Evolutionary conservation across 805 yeast genomes (phyloP).

Genomic region (Candida caryicola): DNA sequence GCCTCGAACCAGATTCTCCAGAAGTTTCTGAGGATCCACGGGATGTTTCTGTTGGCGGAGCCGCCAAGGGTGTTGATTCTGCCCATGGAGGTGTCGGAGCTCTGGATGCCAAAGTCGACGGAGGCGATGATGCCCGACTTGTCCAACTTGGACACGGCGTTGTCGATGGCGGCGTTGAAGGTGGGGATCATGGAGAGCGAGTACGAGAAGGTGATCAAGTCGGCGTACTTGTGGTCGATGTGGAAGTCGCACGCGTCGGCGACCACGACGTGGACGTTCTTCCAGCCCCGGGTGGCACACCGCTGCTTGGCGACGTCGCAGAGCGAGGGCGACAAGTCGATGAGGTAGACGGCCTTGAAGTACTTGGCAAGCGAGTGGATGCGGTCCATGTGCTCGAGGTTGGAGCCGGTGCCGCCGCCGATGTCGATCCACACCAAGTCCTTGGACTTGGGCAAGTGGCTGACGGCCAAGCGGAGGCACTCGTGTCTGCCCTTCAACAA

Average conservation of each 20-base stretch:
- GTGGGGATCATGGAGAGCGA: constrained; percentile 84
- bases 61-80: constrained; percentile 77
- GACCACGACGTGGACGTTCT: constrained; percentile 63
- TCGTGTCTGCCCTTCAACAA: constrained; percentile 69
- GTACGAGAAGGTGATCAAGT: constrained; percentile 74
- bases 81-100: constrained; percentile 60
- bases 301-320: constrained; percentile 68
- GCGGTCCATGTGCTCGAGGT: constrained; percentile 71
- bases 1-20: constrained; percentile 90
- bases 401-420: constrained; percentile 87
- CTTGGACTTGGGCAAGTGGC: constrained; percentile 47
- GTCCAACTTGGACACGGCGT: constrained; percentile 51
- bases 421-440: constrained; percentile 71
- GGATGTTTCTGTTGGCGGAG: constrained; percentile 62
- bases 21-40: constrained; percentile 75
- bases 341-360: constrained; percentile 66
- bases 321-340: constrained; percentile 75
- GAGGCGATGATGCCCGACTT: constrained; percentile 63
- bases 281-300: constrained; percentile 41
- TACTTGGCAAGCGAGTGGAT: constrained; percentile 43
- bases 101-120: constrained; percentile 80
- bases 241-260: constrained; percentile 75
- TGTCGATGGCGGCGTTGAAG: constrained; percentile 75
- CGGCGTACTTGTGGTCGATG: constrained; percentile 50
- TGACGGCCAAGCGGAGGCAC: constrained; percentile 55